phyloP scores from a whole-genome alignment of 805 yeast genomes.

The Lipomyces starkeyi region DNA sequence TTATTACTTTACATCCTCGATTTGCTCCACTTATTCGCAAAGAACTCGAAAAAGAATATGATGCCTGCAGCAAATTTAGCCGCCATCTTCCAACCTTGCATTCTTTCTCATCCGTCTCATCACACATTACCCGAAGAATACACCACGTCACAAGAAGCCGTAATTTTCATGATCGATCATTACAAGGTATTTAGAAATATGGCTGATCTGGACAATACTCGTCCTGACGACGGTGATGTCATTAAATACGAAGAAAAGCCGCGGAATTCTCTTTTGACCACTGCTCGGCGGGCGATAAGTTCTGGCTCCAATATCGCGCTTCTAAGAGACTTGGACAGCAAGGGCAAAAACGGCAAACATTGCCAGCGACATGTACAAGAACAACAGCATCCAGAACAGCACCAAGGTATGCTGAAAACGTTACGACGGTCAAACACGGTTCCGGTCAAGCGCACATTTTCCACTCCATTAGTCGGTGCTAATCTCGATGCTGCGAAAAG shows the following conservation, averaged over 20 bases:
- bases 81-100: conserved; percentile 96
- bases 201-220: conserved; percentile 13
- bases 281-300: conserved; percentile 56
- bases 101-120: conserved; percentile 88
- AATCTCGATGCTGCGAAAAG: conserved; percentile 6
- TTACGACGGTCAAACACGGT: conserved; percentile 21
- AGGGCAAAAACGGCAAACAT: not conserved
- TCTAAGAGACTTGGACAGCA: not conserved
- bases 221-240: not conserved
- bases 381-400: conserved; percentile 4
- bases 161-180: conserved; percentile 87
- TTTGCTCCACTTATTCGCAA: conserved; percentile 81
- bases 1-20: conserved; percentile 85
- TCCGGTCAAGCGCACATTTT: conserved; percentile 10
- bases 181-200: conserved; percentile 64
- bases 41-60: conserved; percentile 74
- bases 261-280: conserved; percentile 89
- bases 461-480: conserved; percentile 3
- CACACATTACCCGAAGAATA: conserved; percentile 93
- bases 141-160: conserved; percentile 81
- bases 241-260: conserved; percentile 52
- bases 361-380: conserved; percentile 10
- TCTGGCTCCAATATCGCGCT: conserved; percentile 20
- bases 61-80: conserved; percentile 95
- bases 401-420: not conserved